Percentiles rank a stretch among this genome's conserved stretches.
Evolutionary conservation across 1,284 basidiomycete genomes (phyloP).

Genomic region (Leccinum pachyderme): DNA sequence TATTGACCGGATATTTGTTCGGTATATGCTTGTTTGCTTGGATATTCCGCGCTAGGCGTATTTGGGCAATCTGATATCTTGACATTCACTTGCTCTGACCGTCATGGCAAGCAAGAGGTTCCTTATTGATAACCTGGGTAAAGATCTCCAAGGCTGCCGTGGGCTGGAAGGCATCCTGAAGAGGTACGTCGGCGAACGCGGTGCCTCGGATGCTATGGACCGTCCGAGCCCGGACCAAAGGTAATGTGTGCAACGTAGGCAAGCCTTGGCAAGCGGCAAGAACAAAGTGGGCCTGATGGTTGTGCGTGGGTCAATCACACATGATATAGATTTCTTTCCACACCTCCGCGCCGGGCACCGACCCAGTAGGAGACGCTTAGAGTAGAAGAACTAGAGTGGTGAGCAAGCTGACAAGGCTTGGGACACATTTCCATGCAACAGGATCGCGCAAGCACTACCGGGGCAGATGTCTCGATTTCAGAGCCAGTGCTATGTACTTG

Average conservation of each 20-base stretch:
- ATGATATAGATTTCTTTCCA: too few relatives aligned
- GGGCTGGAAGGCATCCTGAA: conserved; percentile 57
- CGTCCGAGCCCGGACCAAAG: too few relatives aligned
- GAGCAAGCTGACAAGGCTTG: too few relatives aligned
- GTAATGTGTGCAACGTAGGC: too few relatives aligned
- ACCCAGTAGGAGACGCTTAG: too few relatives aligned
- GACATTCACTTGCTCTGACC: not conserved
- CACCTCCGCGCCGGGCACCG: too few relatives aligned
- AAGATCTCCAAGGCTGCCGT: conserved; percentile 55
- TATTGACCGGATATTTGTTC: not conserved
- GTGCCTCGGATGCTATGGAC: too few relatives aligned
- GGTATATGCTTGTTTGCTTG: conserved; percentile 56
- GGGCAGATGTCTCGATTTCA: not conserved
- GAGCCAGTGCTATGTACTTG: not conserved
- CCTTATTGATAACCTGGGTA: conserved; percentile 47
- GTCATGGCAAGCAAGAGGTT: conserved; percentile 52
- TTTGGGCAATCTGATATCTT: conserved; percentile 10
- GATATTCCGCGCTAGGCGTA: conserved; percentile 32
- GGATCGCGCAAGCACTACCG: not conserved
- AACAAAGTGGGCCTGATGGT: too few relatives aligned
- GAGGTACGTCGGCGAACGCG: conserved; percentile 4
- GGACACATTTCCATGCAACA: not conserved
- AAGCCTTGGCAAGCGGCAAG: too few relatives aligned
- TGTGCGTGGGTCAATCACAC: too few relatives aligned
- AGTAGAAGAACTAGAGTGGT: too few relatives aligned